Evolutionary conservation across 345 rosid species (phyloP).

Genomic region (Erucastrum elatum): DNA sequence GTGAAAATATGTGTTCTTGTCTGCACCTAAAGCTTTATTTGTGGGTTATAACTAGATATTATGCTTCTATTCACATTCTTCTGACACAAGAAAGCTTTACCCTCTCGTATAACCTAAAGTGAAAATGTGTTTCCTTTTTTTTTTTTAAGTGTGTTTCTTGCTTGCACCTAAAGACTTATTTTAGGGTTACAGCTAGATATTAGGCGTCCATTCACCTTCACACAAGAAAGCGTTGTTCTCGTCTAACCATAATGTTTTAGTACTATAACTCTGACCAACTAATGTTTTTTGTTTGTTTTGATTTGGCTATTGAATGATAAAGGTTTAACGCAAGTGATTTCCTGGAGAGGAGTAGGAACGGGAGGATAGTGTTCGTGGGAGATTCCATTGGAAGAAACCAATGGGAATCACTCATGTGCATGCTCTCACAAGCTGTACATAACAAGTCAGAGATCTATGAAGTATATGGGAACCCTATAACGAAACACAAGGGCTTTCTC

Average conservation of each 20-base stretch:
- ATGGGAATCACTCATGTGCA: conserved; percentile 87
- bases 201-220: background rate
- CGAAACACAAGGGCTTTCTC: conserved; percentile 86
- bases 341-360: conserved; percentile 65
- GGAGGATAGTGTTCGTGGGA: conserved; percentile 83
- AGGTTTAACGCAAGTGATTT: conserved; percentile 80
- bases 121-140: background rate
- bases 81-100: background rate
- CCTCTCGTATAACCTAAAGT: background rate
- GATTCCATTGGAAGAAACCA: conserved; percentile 92
- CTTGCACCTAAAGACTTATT: background rate
- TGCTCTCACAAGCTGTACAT: conserved; percentile 60
- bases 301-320: conserved; percentile 19
- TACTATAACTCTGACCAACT: background rate
- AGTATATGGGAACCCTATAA: conserved; percentile 65
- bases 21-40: background rate
- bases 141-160: background rate
- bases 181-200: background rate
- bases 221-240: background rate
- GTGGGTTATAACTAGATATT: background rate
- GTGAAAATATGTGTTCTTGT: background rate
- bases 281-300: background rate
- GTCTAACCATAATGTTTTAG: background rate
- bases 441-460: conserved; percentile 67
- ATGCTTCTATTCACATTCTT: background rate